Conservation (phyloP, 2,329 filamentous ascomycete species). For the Fonsecaea nubica region DNA sequence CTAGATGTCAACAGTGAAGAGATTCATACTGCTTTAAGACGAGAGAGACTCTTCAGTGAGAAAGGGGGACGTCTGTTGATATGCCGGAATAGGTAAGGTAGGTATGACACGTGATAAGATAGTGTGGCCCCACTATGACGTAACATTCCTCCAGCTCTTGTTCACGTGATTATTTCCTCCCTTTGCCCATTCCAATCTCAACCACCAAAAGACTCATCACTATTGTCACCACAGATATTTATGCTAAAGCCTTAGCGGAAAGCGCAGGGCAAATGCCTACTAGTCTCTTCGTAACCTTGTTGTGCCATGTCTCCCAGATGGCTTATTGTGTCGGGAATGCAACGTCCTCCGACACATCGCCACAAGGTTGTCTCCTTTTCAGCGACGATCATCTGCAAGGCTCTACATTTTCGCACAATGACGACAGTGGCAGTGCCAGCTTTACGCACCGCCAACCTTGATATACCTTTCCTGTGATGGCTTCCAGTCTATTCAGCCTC, state of each 20-base stretch:
- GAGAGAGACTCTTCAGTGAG: neutral
- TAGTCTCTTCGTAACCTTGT: neutral
- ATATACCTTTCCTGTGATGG: neutral
- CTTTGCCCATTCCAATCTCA: neutral
- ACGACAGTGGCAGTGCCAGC: slow-evolving; percentile 6
- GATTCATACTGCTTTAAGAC: neutral
- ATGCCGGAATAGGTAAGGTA: neutral
- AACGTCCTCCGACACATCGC: neutral
- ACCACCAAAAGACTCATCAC: neutral
- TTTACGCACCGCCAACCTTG: slow-evolving; percentile 1
- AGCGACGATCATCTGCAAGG: neutral
- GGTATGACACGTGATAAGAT: neutral
- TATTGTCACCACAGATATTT: neutral
- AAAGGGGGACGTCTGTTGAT: neutral
- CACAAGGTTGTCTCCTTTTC: neutral
- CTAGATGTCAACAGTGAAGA: neutral
- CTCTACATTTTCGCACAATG: neutral
- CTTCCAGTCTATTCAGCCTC: neutral
- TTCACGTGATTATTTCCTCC: neutral
- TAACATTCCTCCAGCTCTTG: neutral
- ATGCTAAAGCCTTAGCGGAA: neutral
- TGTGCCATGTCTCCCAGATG: neutral
- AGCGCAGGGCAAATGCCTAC: no score
- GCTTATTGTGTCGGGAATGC: neutral
- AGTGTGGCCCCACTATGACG: neutral